A percentile compares a stretch with the other conserved stretches of the same genome.
Evolutionary conservation across 345 rosid genomes (phyloP).

Genomic region (Trapa bicornis): DNA sequence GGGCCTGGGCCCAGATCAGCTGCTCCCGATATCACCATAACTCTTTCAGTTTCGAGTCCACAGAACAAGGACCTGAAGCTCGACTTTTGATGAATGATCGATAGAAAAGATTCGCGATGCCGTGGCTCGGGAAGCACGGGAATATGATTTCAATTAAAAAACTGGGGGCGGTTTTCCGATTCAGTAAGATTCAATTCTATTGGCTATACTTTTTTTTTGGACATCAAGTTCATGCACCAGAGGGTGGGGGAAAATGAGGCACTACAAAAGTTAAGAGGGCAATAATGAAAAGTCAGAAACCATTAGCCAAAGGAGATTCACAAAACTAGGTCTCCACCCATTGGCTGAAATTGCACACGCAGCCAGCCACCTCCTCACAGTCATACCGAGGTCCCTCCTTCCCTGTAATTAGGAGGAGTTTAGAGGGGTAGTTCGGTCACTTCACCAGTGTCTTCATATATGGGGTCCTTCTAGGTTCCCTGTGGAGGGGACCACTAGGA

Average conservation of each 20-base stretch:
- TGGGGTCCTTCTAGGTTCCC: not conserved
- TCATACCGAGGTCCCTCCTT: too few relatives aligned
- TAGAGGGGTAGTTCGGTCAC: not conserved
- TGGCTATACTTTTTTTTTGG: not conserved
- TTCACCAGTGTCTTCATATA: not conserved
- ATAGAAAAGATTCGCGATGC: too few relatives aligned
- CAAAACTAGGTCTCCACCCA: not conserved
- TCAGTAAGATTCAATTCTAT: slow-evolving; percentile 8
- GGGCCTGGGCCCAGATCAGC: slow-evolving; percentile 10
- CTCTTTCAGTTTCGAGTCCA: too few relatives aligned
- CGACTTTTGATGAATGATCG: too few relatives aligned
- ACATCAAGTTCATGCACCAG: too few relatives aligned
- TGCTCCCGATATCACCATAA: slow-evolving; percentile 13
- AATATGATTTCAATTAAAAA: not conserved
- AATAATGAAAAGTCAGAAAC: not conserved
- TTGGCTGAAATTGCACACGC: not conserved
- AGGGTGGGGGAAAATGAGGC: not conserved
- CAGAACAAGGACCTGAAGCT: too few relatives aligned
- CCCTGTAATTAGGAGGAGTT: not conserved
- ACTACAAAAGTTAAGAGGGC: slow-evolving; percentile 2
- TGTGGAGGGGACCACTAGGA: not conserved
- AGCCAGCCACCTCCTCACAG: not conserved
- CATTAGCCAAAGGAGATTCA: not conserved
- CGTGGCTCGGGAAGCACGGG: too few relatives aligned
- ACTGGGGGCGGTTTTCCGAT: slow-evolving; percentile 6